Evolutionary conservation across 208 protist species (phyloP).

Genomic region (Herpetomonas tarakana): DNA sequence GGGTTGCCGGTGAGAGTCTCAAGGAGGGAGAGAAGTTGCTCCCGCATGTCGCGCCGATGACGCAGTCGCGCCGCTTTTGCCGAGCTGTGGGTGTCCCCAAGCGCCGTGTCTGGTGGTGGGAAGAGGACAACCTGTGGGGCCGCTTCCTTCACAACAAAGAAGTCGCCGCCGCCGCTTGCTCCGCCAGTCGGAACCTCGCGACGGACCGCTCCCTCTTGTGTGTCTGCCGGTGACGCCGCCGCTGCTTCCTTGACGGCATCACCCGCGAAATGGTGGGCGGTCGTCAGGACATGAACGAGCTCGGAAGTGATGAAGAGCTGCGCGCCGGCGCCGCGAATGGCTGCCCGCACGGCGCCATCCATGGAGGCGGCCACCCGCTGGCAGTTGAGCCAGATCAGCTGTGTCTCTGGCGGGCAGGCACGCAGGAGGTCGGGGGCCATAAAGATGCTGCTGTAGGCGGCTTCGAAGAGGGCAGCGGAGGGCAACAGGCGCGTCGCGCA

Average conservation of each 20-base stretch:
- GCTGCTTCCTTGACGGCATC: too few relatives aligned
- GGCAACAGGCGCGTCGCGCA: slow-evolving; percentile 33
- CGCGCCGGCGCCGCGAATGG: slow-evolving; percentile 46
- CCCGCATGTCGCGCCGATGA: slow-evolving; percentile 28
- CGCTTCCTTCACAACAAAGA: neutral
- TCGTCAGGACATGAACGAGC: slow-evolving; percentile 4
- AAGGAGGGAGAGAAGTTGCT: slow-evolving; percentile 51
- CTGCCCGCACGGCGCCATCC: slow-evolving; percentile 22
- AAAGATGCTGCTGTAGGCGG: slow-evolving; percentile 69
- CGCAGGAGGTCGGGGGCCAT: slow-evolving; percentile 71
- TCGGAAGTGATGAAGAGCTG: slow-evolving; percentile 57
- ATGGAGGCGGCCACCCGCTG: slow-evolving; percentile 36
- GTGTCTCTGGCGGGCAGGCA: slow-evolving; percentile 38
- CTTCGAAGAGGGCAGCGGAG: slow-evolving; percentile 51
- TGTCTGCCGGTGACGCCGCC: too few relatives aligned
- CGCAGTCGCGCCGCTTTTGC: neutral
- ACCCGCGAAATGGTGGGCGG: neutral
- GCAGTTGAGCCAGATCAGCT: slow-evolving; percentile 43
- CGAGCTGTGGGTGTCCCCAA: neutral
- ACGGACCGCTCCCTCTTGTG: neutral
- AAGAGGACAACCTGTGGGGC: neutral
- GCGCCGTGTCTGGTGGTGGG: neutral
- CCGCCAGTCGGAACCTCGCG: neutral
- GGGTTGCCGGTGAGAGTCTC: slow-evolving; percentile 52
- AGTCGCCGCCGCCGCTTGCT: neutral